Evolutionary conservation across 2,329 filamentous ascomycete genomes (phyloP), one percentile per base, ranked within the genome.

Genomic region (Beauveria sp.): DNA sequence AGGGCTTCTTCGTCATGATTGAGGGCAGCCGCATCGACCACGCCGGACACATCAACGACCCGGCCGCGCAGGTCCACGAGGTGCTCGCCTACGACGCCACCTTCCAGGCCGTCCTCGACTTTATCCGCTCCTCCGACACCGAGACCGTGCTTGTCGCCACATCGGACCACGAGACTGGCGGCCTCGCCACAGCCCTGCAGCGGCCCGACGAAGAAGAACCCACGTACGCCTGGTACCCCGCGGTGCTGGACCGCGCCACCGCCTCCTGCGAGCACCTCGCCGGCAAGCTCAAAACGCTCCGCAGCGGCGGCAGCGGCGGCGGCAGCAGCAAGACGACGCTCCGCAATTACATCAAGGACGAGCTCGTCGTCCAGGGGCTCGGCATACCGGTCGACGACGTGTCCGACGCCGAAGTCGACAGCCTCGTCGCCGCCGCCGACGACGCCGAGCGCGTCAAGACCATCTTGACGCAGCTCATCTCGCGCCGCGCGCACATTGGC

Each of bases 1-100:
- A 96, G 74, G 95, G 95, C 5, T 99, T 98, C 80, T 99, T 99
- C 76, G 80, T 99, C 68, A 96, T 99, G 93, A 96, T 99, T 64
- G 95, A 99, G 75, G 95, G 93, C 5, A 96, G 91, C 69, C 84
- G 95, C 48, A 98, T 99, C 69, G 95, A 99, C 70, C 95, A 99
- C 72, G 93, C 95, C 4, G 95, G 92, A 7, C 90, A 95, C 71
- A 84, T 83, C 65, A 95, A 95, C 68, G 90, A 95, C 68, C 90
- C 90, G 0, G 90, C 88, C 10, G 89, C 90, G 1, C 90, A 95
- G 70, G 90, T 93, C 12, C 88, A 90, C 67, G 95, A 99, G 75
- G 93, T 99, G 0, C 80, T 98, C n/a, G 93, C 92, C 57, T 99
- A 96, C 69, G 95, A 99, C 79, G 86, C 84, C 73, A 83, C 95